Conservation (phyloP, 352 stramenopile species). For the Phytophthora lateralis region DNA sequence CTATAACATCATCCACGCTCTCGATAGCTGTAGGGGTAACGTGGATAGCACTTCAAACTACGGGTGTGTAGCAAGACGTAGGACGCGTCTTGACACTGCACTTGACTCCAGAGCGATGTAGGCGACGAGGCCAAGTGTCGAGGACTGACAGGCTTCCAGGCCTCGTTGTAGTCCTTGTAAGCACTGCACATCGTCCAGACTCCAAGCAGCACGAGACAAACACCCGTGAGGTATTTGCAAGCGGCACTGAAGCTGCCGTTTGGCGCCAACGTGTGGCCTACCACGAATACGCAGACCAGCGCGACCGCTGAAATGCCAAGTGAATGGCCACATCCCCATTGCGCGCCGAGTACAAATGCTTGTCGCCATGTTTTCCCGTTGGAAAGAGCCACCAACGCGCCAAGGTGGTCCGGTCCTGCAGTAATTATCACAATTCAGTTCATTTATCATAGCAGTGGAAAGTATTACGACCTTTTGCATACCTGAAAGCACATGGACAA, state of each 20-base stretch:
- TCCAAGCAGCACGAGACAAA: constrained; percentile 68
- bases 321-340: constrained; percentile 90
- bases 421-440: constrained; percentile 1
- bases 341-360: constrained; percentile 79
- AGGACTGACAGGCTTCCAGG: constrained; percentile 10
- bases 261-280: constrained; percentile 41
- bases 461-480: not conserved
- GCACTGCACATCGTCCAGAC: constrained; percentile 56
- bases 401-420: constrained; percentile 87
- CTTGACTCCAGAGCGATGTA: constrained; percentile 46
- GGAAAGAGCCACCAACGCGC: constrained; percentile 84
- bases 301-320: constrained; percentile 82
- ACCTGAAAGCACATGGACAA: constrained; percentile 68
- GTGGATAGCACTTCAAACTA: constrained; percentile 75
- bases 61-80: constrained; percentile 63
- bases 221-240: constrained; percentile 70
- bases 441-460: not conserved
- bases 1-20: constrained; percentile 51
- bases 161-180: constrained; percentile 35
- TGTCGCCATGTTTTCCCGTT: constrained; percentile 61
- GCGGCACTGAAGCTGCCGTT: constrained; percentile 34
- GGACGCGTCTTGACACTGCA: constrained; percentile 60
- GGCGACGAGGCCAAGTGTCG: constrained; percentile 28
- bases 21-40: constrained; percentile 66
- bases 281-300: constrained; percentile 48